Percentiles rank a stretch among this genome's conserved stretches.
Conservation (phyloP, 805 yeast genomes). For the Ogataea methanolica region DNA sequence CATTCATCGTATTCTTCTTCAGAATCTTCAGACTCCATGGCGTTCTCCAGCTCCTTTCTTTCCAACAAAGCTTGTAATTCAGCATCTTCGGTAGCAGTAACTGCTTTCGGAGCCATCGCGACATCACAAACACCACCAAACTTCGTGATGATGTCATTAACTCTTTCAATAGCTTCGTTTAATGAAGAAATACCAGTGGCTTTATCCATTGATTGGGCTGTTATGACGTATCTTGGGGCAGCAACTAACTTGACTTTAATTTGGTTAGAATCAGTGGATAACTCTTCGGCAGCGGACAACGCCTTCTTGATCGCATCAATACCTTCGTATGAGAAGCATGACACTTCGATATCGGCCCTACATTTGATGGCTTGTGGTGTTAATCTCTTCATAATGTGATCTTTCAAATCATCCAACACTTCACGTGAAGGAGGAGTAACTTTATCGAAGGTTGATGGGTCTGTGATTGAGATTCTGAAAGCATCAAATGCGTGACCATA, state of each 20-base stretch:
- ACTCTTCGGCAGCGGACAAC: conserved; percentile 76
- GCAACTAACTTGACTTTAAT: conserved; percentile 94
- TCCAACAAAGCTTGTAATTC: conserved; percentile 95
- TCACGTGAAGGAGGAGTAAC: conserved; percentile 67
- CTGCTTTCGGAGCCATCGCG: conserved; percentile 98
- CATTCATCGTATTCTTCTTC: conserved; percentile 29
- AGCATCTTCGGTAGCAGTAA: conserved; percentile 97
- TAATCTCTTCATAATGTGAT: conserved; percentile 85
- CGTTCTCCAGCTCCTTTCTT: conserved; percentile 84
- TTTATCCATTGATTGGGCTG: conserved; percentile 91
- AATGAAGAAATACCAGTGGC: conserved; percentile 78
- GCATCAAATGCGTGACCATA: conserved; percentile 98
- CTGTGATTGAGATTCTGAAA: conserved; percentile 92
- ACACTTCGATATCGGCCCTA: conserved; percentile 97
- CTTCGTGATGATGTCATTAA: conserved; percentile 62
- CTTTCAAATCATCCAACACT: conserved; percentile 76
- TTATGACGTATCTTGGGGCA: conserved; percentile 92
- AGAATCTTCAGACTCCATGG: conserved; percentile 68
- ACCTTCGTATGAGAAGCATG: conserved; percentile 96
- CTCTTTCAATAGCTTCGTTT: conserved; percentile 73
- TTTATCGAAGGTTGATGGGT: conserved; percentile 80
- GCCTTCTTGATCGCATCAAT: conserved; percentile 94
- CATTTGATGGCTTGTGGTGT: conserved; percentile 98
- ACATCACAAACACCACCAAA: conserved; percentile 86
- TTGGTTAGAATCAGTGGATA: conserved; percentile 79